These are phyloP conservation scores for Amanita brunnescens DNA, from an alignment of 768 basidiomycete genomes.

Conservation along the genomic window DNA sequence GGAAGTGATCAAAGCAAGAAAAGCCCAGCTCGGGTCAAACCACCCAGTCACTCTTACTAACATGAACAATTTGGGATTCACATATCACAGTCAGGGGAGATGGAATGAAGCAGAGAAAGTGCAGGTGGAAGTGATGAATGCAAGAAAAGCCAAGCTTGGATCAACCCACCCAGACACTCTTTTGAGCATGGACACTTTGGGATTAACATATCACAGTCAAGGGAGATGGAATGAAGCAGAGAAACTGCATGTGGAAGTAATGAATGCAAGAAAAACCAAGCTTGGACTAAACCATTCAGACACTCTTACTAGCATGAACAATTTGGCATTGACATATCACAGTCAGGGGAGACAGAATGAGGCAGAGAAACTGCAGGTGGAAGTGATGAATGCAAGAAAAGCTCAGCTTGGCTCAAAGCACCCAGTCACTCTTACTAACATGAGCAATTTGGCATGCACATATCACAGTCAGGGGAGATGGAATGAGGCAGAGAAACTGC, in stretches of 20 bases:
- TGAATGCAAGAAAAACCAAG: background rate
- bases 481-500: background rate
- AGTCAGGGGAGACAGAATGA: background rate
- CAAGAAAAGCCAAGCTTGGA: background rate
- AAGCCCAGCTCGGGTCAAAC: background rate
- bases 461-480: background rate
- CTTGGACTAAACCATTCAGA: background rate
- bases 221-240: background rate
- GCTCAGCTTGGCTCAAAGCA: background rate
- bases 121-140: background rate
- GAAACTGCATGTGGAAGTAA: background rate
- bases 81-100: background rate
- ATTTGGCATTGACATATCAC: no score
- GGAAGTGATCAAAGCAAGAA: background rate
- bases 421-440: background rate
- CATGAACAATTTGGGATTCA: conserved; percentile 3
- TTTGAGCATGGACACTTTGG: background rate
- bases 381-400: background rate
- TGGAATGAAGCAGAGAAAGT: background rate
- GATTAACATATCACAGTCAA: background rate
- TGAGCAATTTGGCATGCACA: background rate
- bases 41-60: background rate
- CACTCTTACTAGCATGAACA: background rate
- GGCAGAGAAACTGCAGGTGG: background rate
- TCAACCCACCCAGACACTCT: background rate